Percentiles rank a stretch among this genome's conserved stretches.
phyloP scores from a whole-genome alignment of 139 green algal species.

The Spirogloea muscicola region DNA sequence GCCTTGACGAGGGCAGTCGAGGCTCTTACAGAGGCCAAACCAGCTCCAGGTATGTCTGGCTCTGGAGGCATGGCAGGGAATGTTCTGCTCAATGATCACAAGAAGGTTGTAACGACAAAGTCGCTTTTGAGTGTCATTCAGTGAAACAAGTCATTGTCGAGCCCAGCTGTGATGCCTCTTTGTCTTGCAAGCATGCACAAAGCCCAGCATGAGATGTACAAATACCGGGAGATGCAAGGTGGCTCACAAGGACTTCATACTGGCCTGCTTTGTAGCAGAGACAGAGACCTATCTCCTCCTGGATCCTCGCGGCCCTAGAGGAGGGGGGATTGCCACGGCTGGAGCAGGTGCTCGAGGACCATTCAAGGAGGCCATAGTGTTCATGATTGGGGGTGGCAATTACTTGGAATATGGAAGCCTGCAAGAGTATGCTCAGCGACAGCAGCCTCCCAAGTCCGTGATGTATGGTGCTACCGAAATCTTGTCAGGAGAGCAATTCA shows the following conservation, averaged over 20 bases:
- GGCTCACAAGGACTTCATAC: too few species aligned
- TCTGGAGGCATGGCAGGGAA: too few species aligned
- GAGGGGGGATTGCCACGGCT: slow-evolving; percentile 24
- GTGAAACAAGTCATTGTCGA: too few species aligned
- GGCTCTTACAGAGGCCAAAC: slow-evolving; percentile 76
- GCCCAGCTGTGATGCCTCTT: too few species aligned
- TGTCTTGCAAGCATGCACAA: too few species aligned
- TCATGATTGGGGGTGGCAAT: slow-evolving; percentile 96
- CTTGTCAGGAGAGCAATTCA: slow-evolving; percentile 69
- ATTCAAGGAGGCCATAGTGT: slow-evolving; percentile 86
- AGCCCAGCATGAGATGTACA: too few species aligned
- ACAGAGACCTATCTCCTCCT: slow-evolving; percentile 74
- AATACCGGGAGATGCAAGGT: too few species aligned
- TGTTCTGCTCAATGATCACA: too few species aligned
- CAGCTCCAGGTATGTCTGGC: too few species aligned
- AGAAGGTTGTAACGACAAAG: too few species aligned
- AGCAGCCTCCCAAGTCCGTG: slow-evolving; percentile 50
- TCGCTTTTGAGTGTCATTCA: too few species aligned
- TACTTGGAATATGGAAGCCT: slow-evolving; percentile 87
- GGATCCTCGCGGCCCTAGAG: slow-evolving; percentile 72
- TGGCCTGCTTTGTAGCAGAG: too few species aligned
- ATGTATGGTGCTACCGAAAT: slow-evolving; percentile 94
- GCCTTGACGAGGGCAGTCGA: slow-evolving; percentile 82
- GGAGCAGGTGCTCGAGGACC: slow-evolving; percentile 43
- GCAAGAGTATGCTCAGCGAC: slow-evolving; percentile 55